Evolutionary conservation across 176 grass and related monocot genomes (phyloP).

Genomic region (Triticum timopheevii): DNA sequence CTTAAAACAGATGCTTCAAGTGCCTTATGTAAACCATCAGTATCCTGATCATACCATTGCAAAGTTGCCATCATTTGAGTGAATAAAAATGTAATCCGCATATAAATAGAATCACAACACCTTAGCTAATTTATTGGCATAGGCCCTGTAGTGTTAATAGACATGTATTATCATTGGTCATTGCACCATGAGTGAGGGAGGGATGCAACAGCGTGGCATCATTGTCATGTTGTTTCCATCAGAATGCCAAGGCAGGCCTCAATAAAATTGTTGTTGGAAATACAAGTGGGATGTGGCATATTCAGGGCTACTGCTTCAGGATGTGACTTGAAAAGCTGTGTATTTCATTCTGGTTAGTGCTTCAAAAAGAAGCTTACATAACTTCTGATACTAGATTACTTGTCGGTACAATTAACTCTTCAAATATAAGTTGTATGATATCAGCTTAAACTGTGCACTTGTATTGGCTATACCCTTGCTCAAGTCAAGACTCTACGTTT

Average conservation of each 20-base stretch:
- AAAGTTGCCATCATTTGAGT: constrained; percentile 36
- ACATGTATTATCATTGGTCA: neutral
- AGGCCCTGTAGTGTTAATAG: neutral
- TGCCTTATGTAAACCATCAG: constrained; percentile 80
- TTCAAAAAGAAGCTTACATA: constrained; percentile 11
- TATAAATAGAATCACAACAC: constrained; percentile 26
- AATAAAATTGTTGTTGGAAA: constrained; percentile 11
- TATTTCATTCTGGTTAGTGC: neutral
- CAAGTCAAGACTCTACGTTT: neutral
- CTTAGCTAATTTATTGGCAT: constrained; percentile 20
- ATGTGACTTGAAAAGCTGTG: neutral
- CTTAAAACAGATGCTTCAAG: constrained; percentile 87
- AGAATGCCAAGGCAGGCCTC: neutral
- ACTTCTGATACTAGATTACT: neutral
- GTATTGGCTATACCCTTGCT: constrained; percentile 7
- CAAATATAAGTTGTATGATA: neutral
- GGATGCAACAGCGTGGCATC: neutral
- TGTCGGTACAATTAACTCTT: neutral
- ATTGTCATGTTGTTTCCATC: neutral
- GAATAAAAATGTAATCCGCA: constrained; percentile 2
- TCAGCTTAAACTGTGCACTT: neutral
- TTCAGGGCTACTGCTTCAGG: constrained; percentile 12
- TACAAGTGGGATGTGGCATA: neutral
- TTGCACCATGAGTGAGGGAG: neutral
- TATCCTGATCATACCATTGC: constrained; percentile 61